A percentile compares a stretch with the other conserved stretches of the same genome.
Conservation (phyloP, 1,284 basidiomycete species). For the Cryptococcus sp. region DNA sequence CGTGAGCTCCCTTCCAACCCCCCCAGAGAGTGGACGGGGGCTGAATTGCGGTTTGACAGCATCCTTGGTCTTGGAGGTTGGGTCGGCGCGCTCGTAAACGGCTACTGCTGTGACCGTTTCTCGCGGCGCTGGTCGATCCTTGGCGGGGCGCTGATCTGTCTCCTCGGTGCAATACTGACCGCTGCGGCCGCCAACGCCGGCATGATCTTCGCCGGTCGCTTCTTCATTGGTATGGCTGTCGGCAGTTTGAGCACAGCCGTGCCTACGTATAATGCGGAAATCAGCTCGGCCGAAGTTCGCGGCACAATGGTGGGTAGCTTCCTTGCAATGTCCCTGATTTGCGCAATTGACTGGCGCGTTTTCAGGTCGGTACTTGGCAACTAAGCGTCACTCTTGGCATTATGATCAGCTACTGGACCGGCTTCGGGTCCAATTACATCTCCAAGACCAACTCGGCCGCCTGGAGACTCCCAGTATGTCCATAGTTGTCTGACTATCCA, state of each 20-base stretch:
- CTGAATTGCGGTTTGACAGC: not conserved
- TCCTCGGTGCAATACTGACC: slow-evolving; percentile 23
- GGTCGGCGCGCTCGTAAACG: slow-evolving; percentile 28
- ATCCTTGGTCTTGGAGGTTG: slow-evolving; percentile 28
- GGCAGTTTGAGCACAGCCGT: slow-evolving; percentile 10
- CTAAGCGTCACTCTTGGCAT: slow-evolving; percentile 9
- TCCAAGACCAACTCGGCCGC: slow-evolving; percentile 1
- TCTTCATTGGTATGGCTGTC: slow-evolving; percentile 26
- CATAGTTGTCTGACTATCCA: too few species aligned
- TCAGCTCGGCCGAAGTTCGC: slow-evolving; percentile 6
- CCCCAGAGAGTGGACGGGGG: too few species aligned
- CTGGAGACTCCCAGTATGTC: slow-evolving; percentile 1
- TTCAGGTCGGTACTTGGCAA: slow-evolving; percentile 5
- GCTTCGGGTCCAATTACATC: slow-evolving; percentile 61
- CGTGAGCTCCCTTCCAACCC: not conserved
- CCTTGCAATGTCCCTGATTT: too few species aligned
- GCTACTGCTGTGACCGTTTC: slow-evolving; percentile 14
- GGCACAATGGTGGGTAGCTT: not conserved
- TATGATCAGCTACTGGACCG: slow-evolving; percentile 66
- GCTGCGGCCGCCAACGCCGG: slow-evolving; percentile 20
- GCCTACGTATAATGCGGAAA: slow-evolving; percentile 9
- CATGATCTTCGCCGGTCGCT: slow-evolving; percentile 21
- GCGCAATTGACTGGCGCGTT: too few species aligned
- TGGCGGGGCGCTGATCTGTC: slow-evolving; percentile 21
- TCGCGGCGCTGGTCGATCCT: slow-evolving; percentile 25